Conservation (phyloP, 345 rosid genomes). For the Lenwebbia sp. region DNA sequence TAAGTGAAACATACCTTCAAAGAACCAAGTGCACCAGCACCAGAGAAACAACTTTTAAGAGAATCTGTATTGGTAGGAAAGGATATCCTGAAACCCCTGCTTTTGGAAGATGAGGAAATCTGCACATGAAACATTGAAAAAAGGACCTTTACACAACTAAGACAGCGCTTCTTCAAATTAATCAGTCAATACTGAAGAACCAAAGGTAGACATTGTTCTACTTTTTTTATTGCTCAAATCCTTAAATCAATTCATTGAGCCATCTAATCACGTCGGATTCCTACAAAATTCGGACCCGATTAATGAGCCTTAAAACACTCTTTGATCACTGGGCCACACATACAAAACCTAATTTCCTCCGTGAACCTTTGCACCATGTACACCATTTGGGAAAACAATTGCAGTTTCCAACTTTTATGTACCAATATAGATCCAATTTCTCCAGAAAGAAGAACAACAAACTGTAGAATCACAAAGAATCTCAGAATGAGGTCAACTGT, state of each 20-base stretch:
- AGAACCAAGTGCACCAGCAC: not conserved
- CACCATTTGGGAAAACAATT: not conserved
- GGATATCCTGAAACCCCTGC: not conserved
- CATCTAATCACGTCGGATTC: not conserved
- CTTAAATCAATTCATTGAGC: not conserved
- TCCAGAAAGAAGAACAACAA: not conserved
- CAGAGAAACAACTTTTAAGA: not conserved
- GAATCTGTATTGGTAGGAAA: not conserved
- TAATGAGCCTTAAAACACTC: not conserved
- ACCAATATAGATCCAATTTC: not conserved
- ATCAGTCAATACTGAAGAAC: not conserved
- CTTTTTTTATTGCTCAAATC: not conserved
- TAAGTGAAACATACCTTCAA: not conserved
- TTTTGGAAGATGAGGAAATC: not conserved
- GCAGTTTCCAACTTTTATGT: not conserved
- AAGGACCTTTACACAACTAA: not conserved
- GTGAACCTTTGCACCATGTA: not conserved
- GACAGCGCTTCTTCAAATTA: not conserved
- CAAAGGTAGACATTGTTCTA: not conserved
- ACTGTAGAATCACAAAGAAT: not conserved
- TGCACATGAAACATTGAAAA: not conserved
- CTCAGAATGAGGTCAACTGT: not conserved
- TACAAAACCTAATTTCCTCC: not conserved
- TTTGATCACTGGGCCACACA: not conserved
- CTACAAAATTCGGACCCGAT: not conserved